Evolutionary conservation across 768 basidiomycete genomes (phyloP), one percentile per base, ranked within the genome.

Genomic region (Xerocomellus amylosporus): DNA sequence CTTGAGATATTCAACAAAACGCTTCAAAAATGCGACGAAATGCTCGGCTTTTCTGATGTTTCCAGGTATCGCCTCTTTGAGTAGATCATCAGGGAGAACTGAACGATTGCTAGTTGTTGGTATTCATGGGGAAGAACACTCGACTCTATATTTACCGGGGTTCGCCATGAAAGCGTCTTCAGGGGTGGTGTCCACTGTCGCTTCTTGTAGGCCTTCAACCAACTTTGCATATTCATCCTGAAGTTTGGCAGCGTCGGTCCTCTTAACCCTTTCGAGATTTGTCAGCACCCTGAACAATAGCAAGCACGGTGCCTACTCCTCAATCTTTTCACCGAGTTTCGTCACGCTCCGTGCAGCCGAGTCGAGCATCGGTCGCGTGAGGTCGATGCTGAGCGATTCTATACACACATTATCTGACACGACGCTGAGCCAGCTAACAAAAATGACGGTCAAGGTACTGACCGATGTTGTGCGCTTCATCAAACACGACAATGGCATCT

Each of bases 401-500:
- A 99, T 96, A 72, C 97, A 99, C 43, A 99, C 97, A 69, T 99
- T 99, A 67, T 99, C 96, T 88, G 24, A 31, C 22, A 24, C 33
- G 52, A 13, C 40, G 20, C 40, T 64, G 14, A 51, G 54, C 40
- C 34, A 49, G 39, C 22, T 46, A 31, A 3, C 41, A 40, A 15
- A 42, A 22, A 13, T 12, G 24, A 34, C 39, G 24, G 20, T 38
- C 33, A 48, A 49, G 33, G 51, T 26, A 59, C 79, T 53, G 62
- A 94, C 95, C 95, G 48, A 99, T 99, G 69, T 99, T 99, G 72
- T 99, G 97, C 15, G 97, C 97, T 68, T 99, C 97, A 65, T 99
- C 97, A 65, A 99, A 99, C 2, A 99, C 97, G 37, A 99, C 94
- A 49, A 99, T 99, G 30, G 93, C 88, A 69, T 99, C 97, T 65